phyloP scores from a whole-genome alignment of 805 yeast genomes.

The Priceomyces castillae region DNA sequence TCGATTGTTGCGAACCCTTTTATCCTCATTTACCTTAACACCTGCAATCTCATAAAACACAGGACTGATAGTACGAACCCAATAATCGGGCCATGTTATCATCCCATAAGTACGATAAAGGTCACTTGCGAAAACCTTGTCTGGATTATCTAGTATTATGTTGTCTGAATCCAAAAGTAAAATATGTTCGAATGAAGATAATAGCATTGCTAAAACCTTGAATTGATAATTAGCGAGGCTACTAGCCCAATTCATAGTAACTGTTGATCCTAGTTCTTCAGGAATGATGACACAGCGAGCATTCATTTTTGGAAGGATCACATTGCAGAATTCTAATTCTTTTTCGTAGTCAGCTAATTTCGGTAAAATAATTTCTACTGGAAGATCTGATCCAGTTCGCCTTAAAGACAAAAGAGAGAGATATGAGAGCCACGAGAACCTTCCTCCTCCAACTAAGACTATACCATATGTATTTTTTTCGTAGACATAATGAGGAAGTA shows the following conservation, averaged over 20 bases:
- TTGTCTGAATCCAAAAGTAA: slow-evolving; percentile 37
- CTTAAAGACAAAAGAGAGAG: slow-evolving; percentile 31
- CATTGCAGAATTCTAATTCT: slow-evolving; percentile 48
- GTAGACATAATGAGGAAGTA: slow-evolving; percentile 17
- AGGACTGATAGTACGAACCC: slow-evolving; percentile 39
- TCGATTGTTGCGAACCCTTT: slow-evolving; percentile 26
- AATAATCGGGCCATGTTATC: slow-evolving; percentile 45
- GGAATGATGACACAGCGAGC: slow-evolving; percentile 62
- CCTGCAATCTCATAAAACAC: slow-evolving; percentile 35
- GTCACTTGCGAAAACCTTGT: slow-evolving; percentile 26
- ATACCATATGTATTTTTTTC: slow-evolving; percentile 26
- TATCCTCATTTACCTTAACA: slow-evolving; percentile 24
- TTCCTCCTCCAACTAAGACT: slow-evolving; percentile 35
- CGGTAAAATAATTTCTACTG: slow-evolving; percentile 40
- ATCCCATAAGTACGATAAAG: slow-evolving; percentile 30
- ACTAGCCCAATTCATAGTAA: slow-evolving; percentile 31
- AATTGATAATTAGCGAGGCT: slow-evolving; percentile 64
- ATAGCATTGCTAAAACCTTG: slow-evolving; percentile 50
- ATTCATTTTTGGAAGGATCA: slow-evolving; percentile 53
- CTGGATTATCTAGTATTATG: slow-evolving; percentile 28
- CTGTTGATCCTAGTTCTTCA: slow-evolving; percentile 51
- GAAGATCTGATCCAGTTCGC: slow-evolving; percentile 36
- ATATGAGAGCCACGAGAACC: slow-evolving; percentile 36
- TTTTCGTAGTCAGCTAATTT: slow-evolving; percentile 28
- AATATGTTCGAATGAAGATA: slow-evolving; percentile 33